Evolutionary conservation across 2,329 filamentous ascomycete species (phyloP).

Genomic region (Aspergillus aculeatus): DNA sequence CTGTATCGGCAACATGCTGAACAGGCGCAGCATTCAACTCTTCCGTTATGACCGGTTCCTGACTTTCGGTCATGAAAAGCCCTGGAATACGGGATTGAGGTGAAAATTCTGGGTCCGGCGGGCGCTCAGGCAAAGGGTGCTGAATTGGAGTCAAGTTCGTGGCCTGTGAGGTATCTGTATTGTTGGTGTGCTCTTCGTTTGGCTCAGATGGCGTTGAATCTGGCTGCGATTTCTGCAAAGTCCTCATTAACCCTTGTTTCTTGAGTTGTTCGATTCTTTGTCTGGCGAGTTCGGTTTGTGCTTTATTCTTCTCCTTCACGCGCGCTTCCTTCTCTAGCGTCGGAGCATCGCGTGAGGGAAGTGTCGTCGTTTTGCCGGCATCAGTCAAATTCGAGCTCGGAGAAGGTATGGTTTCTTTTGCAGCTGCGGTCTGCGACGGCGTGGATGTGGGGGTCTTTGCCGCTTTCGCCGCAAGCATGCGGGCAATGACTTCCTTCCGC

Average conservation of each 20-base stretch:
- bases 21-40: conserved; percentile 10
- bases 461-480: conserved; percentile 70
- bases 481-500: conserved; percentile 73
- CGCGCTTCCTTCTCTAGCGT: conserved; percentile 26
- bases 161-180: conserved; percentile 7
- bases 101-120: conserved; percentile 30
- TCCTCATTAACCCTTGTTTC: conserved; percentile 49
- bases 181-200: conserved; percentile 4
- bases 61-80: conserved; percentile 48
- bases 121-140: conserved; percentile 40
- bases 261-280: conserved; percentile 76
- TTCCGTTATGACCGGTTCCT: conserved; percentile 10
- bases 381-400: conserved; percentile 5
- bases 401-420: conserved; percentile 14
- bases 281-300: conserved; percentile 72
- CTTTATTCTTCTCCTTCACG: conserved; percentile 53
- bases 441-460: conserved; percentile 47
- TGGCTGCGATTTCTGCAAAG: conserved; percentile 30
- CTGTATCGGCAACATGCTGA: conserved; percentile 20
- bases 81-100: conserved; percentile 50
- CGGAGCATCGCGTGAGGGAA: conserved; percentile 12
- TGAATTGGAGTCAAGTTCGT: conserved; percentile 22
- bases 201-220: conserved; percentile 8
- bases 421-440: conserved; percentile 12
- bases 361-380: conserved; percentile 7